Evolutionary conservation across 176 grass and related monocot genomes (phyloP), one percentile per base, ranked within the genome.

Genomic region (Saccharum officinarum): DNA sequence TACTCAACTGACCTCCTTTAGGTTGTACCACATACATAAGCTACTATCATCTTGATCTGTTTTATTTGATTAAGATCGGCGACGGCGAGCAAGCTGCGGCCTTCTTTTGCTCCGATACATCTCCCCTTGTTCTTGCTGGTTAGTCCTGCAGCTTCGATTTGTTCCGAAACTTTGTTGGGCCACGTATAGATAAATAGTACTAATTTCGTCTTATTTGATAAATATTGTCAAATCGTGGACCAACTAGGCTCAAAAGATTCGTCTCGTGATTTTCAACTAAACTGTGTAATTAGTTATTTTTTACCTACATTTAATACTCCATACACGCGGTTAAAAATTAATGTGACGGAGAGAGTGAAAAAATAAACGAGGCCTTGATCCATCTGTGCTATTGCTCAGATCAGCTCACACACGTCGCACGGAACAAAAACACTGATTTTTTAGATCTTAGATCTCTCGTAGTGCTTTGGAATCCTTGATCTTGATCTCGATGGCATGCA

Each of bases 1-100:
- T 7, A 7, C 9, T 20, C 4, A 33, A 33, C 88, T 71, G 46
- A 40, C 16, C 0, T 40, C 15, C 46, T 82, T 26, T 57, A 3
- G 23, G 3, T 20, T 74, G 33, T 33, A 52, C 16, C 42, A 31
- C 8, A 8, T 6, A 39, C 33, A 41, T 28, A 52, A 18, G 17
- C 38, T 76, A 15, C 71, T 66, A 44, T 12, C 16, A 47, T 38
- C 73, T 86, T 26, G 55, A 66, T 82, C 55, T 66, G 45, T 87
- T 87, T 87, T 84, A 34, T n/a, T 87, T 10, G 80, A 68, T 83
- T 10, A 25, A 90, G 88, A 83, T 83, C 60, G 15, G 38, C 79
- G 63, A 44, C 55, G 38, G 44, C 74, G 64, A 45, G 23, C 78
- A 57, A 85, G 30, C 62, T 20, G 13, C 55, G 7, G 20, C 1